These are phyloP conservation scores for Mycena belliarum DNA, from an alignment of 768 basidiomycete genomes.

Conservation along the genomic window DNA sequence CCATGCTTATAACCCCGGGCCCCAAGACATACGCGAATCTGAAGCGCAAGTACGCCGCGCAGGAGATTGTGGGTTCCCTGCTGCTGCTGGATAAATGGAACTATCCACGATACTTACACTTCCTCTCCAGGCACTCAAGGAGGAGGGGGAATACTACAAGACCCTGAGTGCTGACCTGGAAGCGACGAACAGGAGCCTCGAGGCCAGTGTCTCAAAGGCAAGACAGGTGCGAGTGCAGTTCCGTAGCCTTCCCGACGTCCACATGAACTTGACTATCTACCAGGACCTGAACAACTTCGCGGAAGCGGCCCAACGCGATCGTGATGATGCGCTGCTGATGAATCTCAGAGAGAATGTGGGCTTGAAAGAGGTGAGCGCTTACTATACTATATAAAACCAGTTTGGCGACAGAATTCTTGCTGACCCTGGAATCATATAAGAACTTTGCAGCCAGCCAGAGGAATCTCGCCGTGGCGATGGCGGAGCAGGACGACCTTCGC, in stretches of 20 bases:
- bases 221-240: not conserved
- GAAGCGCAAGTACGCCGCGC: not conserved
- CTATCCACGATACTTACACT: no score
- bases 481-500: not conserved
- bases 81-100: not conserved
- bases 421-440: no score
- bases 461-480: not conserved
- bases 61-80: not conserved
- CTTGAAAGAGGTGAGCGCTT: no score
- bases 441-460: not conserved
- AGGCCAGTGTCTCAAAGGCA: not conserved
- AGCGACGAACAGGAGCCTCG: not conserved
- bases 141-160: not conserved
- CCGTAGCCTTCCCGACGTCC: no score
- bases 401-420: no score
- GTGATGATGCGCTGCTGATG: no score
- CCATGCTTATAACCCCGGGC: no score
- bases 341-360: no score
- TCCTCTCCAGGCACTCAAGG: not conserved
- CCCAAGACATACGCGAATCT: not conserved
- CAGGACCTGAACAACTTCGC: not conserved
- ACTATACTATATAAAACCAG: no score
- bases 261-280: not conserved
- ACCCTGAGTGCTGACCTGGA: not conserved
- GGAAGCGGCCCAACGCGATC: not conserved